Base-by-base conservation (phyloP, 257 asterid genomes). In the Rehmannia glutinosa region DNA sequence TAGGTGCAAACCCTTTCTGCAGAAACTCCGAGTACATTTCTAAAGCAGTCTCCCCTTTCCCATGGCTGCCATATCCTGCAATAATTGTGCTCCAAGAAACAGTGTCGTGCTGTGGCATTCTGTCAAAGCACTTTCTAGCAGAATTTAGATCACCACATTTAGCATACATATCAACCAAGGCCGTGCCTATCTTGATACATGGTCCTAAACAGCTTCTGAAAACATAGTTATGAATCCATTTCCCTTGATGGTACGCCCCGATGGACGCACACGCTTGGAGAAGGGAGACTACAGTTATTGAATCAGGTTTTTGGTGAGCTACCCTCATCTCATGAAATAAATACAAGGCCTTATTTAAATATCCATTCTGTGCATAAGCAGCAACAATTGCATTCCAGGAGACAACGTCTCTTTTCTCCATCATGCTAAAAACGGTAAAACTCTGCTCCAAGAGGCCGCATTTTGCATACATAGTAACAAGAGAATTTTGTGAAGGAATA, bases 301-400 rank as follows among this genome's bases (percentile, higher is more conserved):
- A 84, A 73, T 91, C 97, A 47, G 97, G 95, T 66, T 50, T 50
- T 51, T 82, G 81, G 41, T 35, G 53, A 15, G 84, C 65, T 23
- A 32, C 43, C 67, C 91, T 84, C 97, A 91, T 88, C 62, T 84
- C 87, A 19, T 82, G 83, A 72, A 91, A 88, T 43, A 86, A 56
- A 64, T 25, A 60, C 56, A 91, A 59, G 3, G 93, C 89, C 64
- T 77, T 66, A 8, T 46, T 63, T 42, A 88, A 73, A 77, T 81
- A 56, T 24, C 90, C 95, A 17, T 73, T 79, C 54, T 91, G 90
- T 7, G 93, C 95, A 60, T 80, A 75, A 45, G 86, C 90, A 24
- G 88, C 86, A 66, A 88, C 86, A 46, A 86, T 77, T 56, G 97
- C 91, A 71, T 91, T 91, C 97, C 95, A 91, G 47, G 97, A 88